These are phyloP conservation scores for Arxiozyma heterogenica DNA, from an alignment of 1,139 yeast genomes.

Conservation along the genomic window DNA sequence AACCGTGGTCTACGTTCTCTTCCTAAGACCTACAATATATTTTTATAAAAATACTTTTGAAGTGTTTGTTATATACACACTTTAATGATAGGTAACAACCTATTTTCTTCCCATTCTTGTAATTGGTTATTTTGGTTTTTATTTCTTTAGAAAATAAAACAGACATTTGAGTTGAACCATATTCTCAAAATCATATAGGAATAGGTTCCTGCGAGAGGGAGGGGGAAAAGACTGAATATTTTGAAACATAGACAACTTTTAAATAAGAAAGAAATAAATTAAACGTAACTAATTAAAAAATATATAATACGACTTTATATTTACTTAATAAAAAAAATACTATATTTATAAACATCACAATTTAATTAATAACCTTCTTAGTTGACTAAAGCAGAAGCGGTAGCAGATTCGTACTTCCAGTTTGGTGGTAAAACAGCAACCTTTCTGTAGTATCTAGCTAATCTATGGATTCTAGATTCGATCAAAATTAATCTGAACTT, in stretches of 20 bases:
- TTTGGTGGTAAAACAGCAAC: conserved; percentile 98
- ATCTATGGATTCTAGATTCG: conserved; percentile 99
- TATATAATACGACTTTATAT: not conserved
- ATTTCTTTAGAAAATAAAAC: too few species aligned
- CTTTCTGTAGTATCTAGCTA: conserved; percentile 99
- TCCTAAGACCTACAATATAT: not conserved
- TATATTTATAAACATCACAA: not conserved
- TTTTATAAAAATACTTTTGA: not conserved
- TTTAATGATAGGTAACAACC: too few species aligned
- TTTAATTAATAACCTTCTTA: conserved; percentile 32
- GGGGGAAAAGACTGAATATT: not conserved
- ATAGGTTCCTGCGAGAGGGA: conserved; percentile 10
- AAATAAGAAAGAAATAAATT: not conserved
- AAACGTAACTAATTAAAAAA: not conserved
- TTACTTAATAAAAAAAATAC: not conserved
- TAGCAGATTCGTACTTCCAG: conserved; percentile 99
- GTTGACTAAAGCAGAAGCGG: conserved; percentile 99
- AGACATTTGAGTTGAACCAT: not conserved
- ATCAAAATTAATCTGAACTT: conserved; percentile 99
- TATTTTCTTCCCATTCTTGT: too few species aligned
- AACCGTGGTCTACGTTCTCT: not conserved
- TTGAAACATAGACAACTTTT: not conserved
- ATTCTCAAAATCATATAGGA: not conserved
- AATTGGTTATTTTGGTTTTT: too few species aligned
- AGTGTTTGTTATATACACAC: too few species aligned